Base-by-base conservation (phyloP, 345 rosid species). In the Lepidium sativum region DNA sequence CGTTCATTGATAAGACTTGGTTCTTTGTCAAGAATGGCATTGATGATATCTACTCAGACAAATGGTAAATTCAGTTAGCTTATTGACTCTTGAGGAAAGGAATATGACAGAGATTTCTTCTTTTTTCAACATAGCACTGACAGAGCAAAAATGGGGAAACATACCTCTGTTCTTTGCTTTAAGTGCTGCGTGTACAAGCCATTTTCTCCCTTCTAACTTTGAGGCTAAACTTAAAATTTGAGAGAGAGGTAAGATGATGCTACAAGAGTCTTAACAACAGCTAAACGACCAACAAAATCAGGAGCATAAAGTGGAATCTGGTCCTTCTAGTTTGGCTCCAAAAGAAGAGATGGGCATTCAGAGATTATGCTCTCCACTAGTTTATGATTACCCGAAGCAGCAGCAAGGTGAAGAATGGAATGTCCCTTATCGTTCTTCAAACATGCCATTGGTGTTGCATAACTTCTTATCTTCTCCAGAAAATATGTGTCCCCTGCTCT, bases 261-360 rank as follows among this genome's bases (percentile, higher is more conserved):
- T 33, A 57, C 49, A 7, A 45, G 55, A 39, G 3, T 23, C 14
- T 27, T 4, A 0, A 54, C 38, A 59, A 47, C 37, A 9, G 5
- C 4, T 12, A 11, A 33, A 9, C 29, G 60, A 10, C 68, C 60
- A 8, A 42, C 40, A 25, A 12, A 9, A 20, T 67, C 66, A 0
- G 71, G 67, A 1, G 32, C 35, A 35, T 75, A 71, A 4, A 75
- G 45, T 3, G 68, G 25, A 37, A 57, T 37, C 6, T 59, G 6
- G 7, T 56, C 48, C 35, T 29, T 16, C 15, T 0, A 12, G 17
- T 37, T 59, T 12, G 1, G 4, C 21, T n/a, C 35, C 6, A 21
- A 6, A 0, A 58, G 23, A 21, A 58, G 50, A n/a, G 4, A 17
- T 0, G 59, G 16, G 29, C 29, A 54, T 11, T 16, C 27, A 11